phyloP scores from a whole-genome alignment of 2,329 filamentous ascomycete genomes.

The Coniella vitis region DNA sequence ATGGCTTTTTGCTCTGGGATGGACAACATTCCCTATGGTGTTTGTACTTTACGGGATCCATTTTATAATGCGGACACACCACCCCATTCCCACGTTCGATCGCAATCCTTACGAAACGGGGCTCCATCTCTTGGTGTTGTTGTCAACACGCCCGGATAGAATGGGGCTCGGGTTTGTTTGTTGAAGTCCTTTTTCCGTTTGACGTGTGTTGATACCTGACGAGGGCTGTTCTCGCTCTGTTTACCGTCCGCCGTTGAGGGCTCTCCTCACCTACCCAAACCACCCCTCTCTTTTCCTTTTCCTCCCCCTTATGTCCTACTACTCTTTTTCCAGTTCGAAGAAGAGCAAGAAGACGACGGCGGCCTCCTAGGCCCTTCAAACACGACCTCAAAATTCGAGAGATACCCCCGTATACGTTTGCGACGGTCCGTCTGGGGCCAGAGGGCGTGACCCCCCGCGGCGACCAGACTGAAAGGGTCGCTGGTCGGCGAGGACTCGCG shows the following conservation, averaged over 20 bases:
- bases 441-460: too few relatives aligned
- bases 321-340: too few relatives aligned
- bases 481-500: constrained; percentile 2
- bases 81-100: background rate
- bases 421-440: background rate
- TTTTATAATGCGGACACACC: background rate
- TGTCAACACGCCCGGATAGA: background rate
- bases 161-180: background rate
- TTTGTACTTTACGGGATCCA: background rate
- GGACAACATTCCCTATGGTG: background rate
- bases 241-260: too few relatives aligned
- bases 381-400: background rate
- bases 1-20: background rate
- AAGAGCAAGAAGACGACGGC: too few relatives aligned
- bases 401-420: background rate
- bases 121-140: background rate
- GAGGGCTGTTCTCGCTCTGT: too few relatives aligned
- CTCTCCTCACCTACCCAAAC: too few relatives aligned
- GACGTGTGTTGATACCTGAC: too few relatives aligned
- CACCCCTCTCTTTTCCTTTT: too few relatives aligned
- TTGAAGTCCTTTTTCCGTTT: background rate
- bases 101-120: background rate
- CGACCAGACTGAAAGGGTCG: background rate
- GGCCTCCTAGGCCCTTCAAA: background rate
- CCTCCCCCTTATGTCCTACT: too few relatives aligned